These are phyloP conservation scores for Fusarium metavorans DNA, from an alignment of 2,329 filamentous ascomycete species.

Conservation along the genomic window DNA sequence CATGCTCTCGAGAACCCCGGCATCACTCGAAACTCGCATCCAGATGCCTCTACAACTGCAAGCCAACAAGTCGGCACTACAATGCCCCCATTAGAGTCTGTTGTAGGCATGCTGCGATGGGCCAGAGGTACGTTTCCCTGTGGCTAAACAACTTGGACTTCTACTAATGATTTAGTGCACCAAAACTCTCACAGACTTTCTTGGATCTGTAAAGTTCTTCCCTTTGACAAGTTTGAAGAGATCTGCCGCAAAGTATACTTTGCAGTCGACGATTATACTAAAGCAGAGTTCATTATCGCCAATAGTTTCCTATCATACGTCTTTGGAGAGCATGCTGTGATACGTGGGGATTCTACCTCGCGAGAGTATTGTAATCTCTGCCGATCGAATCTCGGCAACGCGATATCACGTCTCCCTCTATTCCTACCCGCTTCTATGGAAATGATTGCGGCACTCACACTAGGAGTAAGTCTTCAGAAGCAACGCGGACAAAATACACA, in stretches of 20 bases:
- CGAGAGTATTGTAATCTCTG: conserved; percentile 42
- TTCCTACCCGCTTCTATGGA: conserved; percentile 49
- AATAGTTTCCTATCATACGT: conserved; percentile 52
- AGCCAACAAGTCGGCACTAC: neutral
- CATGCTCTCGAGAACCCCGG: conserved; percentile 5
- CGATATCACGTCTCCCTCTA: conserved; percentile 46
- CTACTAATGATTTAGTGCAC: conserved; percentile 37
- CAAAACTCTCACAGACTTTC: conserved; percentile 39
- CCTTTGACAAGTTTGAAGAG: conserved; percentile 47
- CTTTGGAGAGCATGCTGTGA: conserved; percentile 48
- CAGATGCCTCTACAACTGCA: no score
- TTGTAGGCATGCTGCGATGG: conserved; percentile 48
- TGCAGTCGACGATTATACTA: conserved; percentile 47
- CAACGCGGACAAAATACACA: no score
- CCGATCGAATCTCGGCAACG: conserved; percentile 42
- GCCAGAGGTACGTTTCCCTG: conserved; percentile 41
- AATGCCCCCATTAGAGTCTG: conserved; percentile 47
- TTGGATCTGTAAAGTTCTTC: conserved; percentile 50
- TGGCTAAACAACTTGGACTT: neutral
- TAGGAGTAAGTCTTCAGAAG: conserved; percentile 44
- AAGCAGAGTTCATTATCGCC: conserved; percentile 50
- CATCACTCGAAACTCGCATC: neutral
- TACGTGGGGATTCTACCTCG: conserved; percentile 39
- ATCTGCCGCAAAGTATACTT: conserved; percentile 53
- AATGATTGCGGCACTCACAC: conserved; percentile 49